These are phyloP conservation scores for Coemansia pectinata DNA, from an alignment of 192 early-diverging fungal species.

Conservation along the genomic window DNA sequence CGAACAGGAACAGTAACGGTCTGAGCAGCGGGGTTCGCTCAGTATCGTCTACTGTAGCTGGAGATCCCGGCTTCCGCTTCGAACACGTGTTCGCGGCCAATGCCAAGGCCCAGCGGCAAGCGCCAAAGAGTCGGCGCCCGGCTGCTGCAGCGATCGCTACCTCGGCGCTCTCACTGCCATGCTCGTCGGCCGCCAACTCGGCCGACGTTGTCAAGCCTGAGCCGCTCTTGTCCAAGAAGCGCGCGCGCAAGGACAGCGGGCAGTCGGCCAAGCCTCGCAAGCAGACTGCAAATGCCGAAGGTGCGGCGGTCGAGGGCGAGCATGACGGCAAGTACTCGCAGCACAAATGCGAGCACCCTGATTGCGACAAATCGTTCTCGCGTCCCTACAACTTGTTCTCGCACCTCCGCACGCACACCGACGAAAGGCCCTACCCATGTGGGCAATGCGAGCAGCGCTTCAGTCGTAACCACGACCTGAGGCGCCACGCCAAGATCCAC, in stretches of 20 bases:
- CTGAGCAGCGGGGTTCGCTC: constrained; percentile 3
- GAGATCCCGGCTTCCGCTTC: constrained; percentile 22
- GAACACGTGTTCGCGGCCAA: constrained; percentile 48
- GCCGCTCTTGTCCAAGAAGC: constrained; percentile 4
- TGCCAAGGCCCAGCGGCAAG: constrained; percentile 9
- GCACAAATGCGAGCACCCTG: constrained; percentile 64
- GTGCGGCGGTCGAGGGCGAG: not conserved
- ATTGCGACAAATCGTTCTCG: constrained; percentile 83
- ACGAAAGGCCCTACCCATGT: constrained; percentile 72
- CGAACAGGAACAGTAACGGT: not conserved
- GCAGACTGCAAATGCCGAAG: not conserved
- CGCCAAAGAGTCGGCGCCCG: too few species aligned
- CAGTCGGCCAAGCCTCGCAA: constrained; percentile 22
- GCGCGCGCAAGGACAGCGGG: constrained; percentile 8
- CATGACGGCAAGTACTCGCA: constrained; percentile 19
- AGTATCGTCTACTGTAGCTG: constrained; percentile 23
- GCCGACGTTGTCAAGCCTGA: not conserved
- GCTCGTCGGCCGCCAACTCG: constrained; percentile 19
- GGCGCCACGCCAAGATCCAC: constrained; percentile 71
- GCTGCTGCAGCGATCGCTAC: too few species aligned
- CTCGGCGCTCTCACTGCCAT: not conserved
- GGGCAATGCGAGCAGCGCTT: constrained; percentile 68
- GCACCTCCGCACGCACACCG: constrained; percentile 77
- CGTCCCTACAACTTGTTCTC: constrained; percentile 86
- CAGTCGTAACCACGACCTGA: constrained; percentile 75